Evolutionary conservation across 805 yeast species (phyloP), one percentile per base, ranked within the genome.

Genomic region (Lipomyces starkeyi): DNA sequence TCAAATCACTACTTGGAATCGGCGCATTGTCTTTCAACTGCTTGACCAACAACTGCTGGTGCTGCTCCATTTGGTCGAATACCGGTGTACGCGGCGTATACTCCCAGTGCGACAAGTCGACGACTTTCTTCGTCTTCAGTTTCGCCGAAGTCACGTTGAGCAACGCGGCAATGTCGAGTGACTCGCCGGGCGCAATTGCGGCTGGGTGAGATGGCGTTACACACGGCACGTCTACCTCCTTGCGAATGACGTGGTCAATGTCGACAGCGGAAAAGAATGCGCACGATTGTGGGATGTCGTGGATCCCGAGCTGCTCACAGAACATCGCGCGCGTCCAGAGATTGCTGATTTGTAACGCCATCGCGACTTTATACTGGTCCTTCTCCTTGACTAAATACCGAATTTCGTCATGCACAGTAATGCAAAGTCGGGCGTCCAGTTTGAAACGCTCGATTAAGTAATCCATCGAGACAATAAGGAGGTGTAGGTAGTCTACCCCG

Each of bases 261-360:
- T 95, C 99, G 53, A 95, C 93, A 52, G 92, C 93, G 0, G 97
- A 91, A 77, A 95, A 95, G 76, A 95, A 95, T 0, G 99, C 98
- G 80, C 97, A 91, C 13, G 93, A 88, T 74, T 93, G 97, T 0
- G 99, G 99, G 52, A 95, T 83, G 71, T 93, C 96, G 49, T 86
- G 83, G 69, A 95, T 89, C 0, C 98, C 98, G 75, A 94, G 79
- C 75, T 93, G 97, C 76, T 93, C 96, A 73, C 96, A 91, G 74
- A 95, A 95, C 87, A 95, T 89, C 0, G 97, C 96, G 68, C 99
- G 83, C 0, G 98, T 94, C 99, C 99, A 95, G 3, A 94, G 75
- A 77, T 96, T 96, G 62, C 95, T 86, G 25, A 96, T 85, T 76
- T 95, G 99, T 59, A 95, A 81, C 1, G 97, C 86, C 80, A 93